Base-by-base conservation (phyloP, 768 basidiomycete species). In the Lentinula guzmanii region DNA sequence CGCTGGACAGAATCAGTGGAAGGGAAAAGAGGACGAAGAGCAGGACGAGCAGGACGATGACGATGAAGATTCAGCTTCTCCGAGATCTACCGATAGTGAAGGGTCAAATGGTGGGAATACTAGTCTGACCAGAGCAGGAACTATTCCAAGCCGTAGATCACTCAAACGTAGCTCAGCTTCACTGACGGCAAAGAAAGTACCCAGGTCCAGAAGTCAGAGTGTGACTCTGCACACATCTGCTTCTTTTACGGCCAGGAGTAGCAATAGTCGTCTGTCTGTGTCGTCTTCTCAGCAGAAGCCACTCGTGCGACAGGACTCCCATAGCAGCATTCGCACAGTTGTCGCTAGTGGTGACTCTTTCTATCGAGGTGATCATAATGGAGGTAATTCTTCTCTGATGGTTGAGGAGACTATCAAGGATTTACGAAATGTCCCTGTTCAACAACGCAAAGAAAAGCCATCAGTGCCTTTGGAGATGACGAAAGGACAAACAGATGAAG, bases 301-400 rank as follows among this genome's bases (percentile, higher is more conserved):
- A 42, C 58, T 85, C 11, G 68, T 66, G 4, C 82, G 80, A 60
- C 81, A 79, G 42, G 78, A 80, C 16, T 90, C 89, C 2, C 75
- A 75, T 18, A 89, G 85, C 68, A 92, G 90, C 63, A 79, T 90
- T 34, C 81, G 83, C 16, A 93, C 91, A 0, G 86, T 93, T 5
- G 83, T 82, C 31, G 88, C 83, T 1, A 80, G 71, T 10, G 56
- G 56, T 6, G 86, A 86, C 37, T 58, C 76, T 11, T 74, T 76
- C 0, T 73, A 76, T 52, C 55, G 55, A 31, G 72, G 68, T 52
- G 78, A 76, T 3, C 65, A 63, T 6, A 73, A 68, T 31, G 68
- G 60, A 11, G 65, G 51, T 2, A 61, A 48, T 43, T 41, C 35
- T 18, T 65, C 63, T 13, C 35, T 69, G 37, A 71, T 65, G 52